A percentile compares a stretch with the other conserved stretches of the same genome.
phyloP scores from a whole-genome alignment of 495 filamentous ascomycete species.

The Hyaloscypha finlandica region DNA sequence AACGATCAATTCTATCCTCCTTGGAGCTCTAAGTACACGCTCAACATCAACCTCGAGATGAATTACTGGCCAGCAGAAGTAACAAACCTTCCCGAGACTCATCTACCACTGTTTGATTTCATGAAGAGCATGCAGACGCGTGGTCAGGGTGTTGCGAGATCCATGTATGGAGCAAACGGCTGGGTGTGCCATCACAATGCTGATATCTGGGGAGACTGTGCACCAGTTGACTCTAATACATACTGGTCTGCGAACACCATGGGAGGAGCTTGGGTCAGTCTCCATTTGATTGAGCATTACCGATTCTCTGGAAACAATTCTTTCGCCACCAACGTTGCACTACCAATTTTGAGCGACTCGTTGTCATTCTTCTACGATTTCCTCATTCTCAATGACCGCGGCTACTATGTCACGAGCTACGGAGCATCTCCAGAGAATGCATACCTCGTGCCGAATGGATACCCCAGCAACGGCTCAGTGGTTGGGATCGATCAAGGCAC shows the following conservation, averaged over 20 bases:
- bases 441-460: background rate
- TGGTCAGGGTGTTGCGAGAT: background rate
- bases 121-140: background rate
- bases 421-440: slow-evolving; percentile 4
- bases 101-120: slow-evolving; percentile 2
- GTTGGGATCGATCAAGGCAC: background rate
- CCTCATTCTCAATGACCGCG: background rate
- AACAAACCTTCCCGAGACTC: slow-evolving; percentile 33
- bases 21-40: slow-evolving; percentile 51
- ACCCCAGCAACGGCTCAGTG: background rate
- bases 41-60: slow-evolving; percentile 55
- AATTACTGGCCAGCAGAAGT: slow-evolving; percentile 49
- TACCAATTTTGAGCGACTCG: background rate
- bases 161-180: no score
- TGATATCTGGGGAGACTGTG: slow-evolving; percentile 52
- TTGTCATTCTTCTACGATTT: slow-evolving; percentile 3
- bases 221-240: slow-evolving; percentile 47
- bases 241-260: slow-evolving; percentile 50
- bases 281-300: slow-evolving; percentile 49
- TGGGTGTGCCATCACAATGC: slow-evolving; percentile 44
- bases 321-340: slow-evolving; percentile 38
- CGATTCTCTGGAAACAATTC: slow-evolving; percentile 40
- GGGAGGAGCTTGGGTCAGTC: slow-evolving; percentile 50
- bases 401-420: slow-evolving; percentile 1
- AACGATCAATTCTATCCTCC: slow-evolving; percentile 44